Conservation (phyloP, 2,329 filamentous ascomycete genomes). For the Aspergillus eucalypticola region DNA sequence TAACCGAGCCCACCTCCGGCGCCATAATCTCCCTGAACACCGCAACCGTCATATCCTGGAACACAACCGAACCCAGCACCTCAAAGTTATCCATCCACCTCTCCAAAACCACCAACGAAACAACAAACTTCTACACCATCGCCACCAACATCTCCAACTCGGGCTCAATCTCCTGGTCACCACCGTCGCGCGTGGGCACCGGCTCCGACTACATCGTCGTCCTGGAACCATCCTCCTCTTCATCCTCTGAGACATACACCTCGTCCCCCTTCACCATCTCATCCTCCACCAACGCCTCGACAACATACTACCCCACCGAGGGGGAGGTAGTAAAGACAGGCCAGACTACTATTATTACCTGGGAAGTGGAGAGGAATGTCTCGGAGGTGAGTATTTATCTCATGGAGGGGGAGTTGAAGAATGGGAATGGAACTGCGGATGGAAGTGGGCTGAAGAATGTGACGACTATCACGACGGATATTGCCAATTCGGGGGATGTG, state of each 20-base stretch:
- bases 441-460: not conserved
- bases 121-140: slow-evolving; percentile 1
- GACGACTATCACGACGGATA: not conserved
- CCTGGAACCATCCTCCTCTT: not conserved
- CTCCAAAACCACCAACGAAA: not conserved
- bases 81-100: not conserved
- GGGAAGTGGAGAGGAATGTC: not conserved
- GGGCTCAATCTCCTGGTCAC: not conserved
- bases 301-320: not conserved
- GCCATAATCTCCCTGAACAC: not conserved
- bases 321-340: not conserved
- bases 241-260: not conserved
- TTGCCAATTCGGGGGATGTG: not conserved
- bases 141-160: slow-evolving; percentile 7
- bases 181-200: not conserved
- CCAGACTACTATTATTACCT: not conserved
- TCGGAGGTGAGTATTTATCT: not conserved
- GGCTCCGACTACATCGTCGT: slow-evolving; percentile 3
- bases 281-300: not conserved
- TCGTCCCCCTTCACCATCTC: not conserved
- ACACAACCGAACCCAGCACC: not conserved
- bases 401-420: not conserved
- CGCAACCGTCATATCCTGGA: not conserved
- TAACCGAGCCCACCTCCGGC: not conserved
- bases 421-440: not conserved